Conservation (phyloP, 192 early-diverging fungal species). For the Coemansia sp. region DNA sequence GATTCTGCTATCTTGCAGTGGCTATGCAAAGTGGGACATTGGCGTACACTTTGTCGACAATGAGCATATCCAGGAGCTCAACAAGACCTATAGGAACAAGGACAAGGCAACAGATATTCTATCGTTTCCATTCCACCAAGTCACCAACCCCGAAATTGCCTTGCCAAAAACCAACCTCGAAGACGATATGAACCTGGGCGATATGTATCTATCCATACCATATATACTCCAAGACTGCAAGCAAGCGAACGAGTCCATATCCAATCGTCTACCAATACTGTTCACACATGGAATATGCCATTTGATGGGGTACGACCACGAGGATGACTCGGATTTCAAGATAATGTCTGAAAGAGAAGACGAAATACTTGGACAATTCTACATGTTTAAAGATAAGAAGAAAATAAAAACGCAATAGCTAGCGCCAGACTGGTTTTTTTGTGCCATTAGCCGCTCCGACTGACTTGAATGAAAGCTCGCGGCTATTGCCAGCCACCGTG, state of each 20-base stretch:
- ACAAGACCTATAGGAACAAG: conserved; percentile 58
- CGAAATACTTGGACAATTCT: conserved; percentile 33
- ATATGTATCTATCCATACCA: conserved; percentile 64
- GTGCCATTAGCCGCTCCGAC: conserved; percentile 16
- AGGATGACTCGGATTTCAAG: conserved; percentile 54
- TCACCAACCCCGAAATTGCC: conserved; percentile 21
- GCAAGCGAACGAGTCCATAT: conserved; percentile 47
- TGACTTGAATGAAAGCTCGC: conserved; percentile 49
- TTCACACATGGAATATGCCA: conserved; percentile 71
- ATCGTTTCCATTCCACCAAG: conserved; percentile 67
- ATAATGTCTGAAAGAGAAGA: conserved; percentile 45
- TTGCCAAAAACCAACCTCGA: conserved; percentile 28
- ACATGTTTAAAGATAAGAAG: conserved; percentile 10
- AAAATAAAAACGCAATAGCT: background rate
- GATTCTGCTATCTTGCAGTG: conserved; percentile 55
- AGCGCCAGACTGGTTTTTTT: conserved; percentile 46
- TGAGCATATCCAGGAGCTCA: conserved; percentile 56
- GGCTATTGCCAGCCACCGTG: conserved; percentile 6
- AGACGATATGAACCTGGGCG: conserved; percentile 65
- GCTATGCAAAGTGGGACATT: conserved; percentile 65
- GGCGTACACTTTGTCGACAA: conserved; percentile 63
- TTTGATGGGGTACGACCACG: conserved; percentile 71
- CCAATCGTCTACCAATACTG: conserved; percentile 60
- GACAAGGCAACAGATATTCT: conserved; percentile 66
- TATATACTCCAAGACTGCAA: conserved; percentile 62